phyloP scores from a whole-genome alignment of 2,329 filamentous ascomycete genomes.

The Beauveria rudraprayagi region DNA sequence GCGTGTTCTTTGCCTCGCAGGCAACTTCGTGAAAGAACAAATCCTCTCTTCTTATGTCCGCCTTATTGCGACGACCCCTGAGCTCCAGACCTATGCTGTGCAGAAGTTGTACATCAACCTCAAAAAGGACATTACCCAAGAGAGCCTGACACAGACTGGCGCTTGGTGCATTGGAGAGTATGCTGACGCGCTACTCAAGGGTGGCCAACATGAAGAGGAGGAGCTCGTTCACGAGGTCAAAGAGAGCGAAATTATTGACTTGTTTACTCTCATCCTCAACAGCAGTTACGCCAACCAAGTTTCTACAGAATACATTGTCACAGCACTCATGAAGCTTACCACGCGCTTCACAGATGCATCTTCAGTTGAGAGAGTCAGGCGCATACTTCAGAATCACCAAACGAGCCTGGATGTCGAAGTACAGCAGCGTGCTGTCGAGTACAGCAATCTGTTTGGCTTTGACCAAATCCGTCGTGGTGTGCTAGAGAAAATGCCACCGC shows the following conservation, averaged over 20 bases:
- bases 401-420: conserved; percentile 91
- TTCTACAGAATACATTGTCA: conserved; percentile 92
- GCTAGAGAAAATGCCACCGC: conserved; percentile 93
- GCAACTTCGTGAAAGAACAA: conserved; percentile 95
- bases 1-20: conserved; percentile 83
- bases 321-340: conserved; percentile 88
- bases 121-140: conserved; percentile 95
- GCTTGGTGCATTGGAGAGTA: conserved; percentile 98
- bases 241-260: conserved; percentile 82
- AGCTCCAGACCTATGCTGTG: conserved; percentile 91
- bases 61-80: conserved; percentile 86
- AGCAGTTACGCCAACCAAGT: conserved; percentile 90
- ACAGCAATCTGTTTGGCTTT: conserved; percentile 85
- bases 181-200: conserved; percentile 79
- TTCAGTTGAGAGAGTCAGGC: conserved; percentile 80
- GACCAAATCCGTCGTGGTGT: conserved; percentile 84
- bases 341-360: conserved; percentile 73
- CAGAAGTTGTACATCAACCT: conserved; percentile 88
- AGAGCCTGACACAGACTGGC: conserved; percentile 85
- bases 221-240: conserved; percentile 74
- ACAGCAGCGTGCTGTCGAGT: conserved; percentile 92
- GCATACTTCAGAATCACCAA: conserved; percentile 68
- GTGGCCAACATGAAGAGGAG: conserved; percentile 89
- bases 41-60: conserved; percentile 95
- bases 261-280: conserved; percentile 88